Percentiles rank a stretch among this genome's conserved stretches.
phyloP scores from a whole-genome alignment of 768 basidiomycete genomes.

The Lentinula boryana region DNA sequence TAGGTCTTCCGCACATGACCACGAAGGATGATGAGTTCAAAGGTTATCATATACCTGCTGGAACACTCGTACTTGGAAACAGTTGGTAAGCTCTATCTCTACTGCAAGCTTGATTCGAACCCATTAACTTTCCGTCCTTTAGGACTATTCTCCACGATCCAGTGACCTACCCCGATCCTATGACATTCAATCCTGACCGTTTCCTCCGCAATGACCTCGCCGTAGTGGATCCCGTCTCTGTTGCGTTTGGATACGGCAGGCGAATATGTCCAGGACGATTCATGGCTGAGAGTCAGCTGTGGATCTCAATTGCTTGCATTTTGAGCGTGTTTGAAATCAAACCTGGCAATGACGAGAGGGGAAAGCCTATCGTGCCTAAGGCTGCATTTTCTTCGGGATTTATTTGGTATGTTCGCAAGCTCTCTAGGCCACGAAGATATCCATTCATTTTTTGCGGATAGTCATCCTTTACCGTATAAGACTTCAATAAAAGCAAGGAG shows the following conservation, averaged over 20 bases:
- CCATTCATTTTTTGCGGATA: slow-evolving; percentile 6
- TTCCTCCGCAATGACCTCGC: slow-evolving; percentile 24
- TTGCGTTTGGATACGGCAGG: slow-evolving; percentile 37
- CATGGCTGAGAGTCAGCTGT: slow-evolving; percentile 38
- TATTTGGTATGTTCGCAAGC: slow-evolving; percentile 28
- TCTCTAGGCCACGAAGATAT: not conserved
- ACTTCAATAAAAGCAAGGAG: slow-evolving; percentile 26
- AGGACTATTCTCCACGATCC: slow-evolving; percentile 52
- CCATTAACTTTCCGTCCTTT: not conserved
- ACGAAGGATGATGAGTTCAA: slow-evolving; percentile 37
- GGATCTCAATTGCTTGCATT: slow-evolving; percentile 39
- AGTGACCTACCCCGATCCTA: slow-evolving; percentile 36
- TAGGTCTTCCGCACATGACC: slow-evolving; percentile 31
- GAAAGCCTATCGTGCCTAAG: slow-evolving; percentile 21
- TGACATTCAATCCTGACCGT: slow-evolving; percentile 43
- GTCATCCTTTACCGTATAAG: slow-evolving; percentile 28
- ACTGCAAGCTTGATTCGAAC: not conserved
- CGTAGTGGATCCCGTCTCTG: slow-evolving; percentile 25
- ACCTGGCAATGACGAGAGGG: slow-evolving; percentile 29
- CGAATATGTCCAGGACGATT: slow-evolving; percentile 44
- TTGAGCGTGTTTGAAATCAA: slow-evolving; percentile 34
- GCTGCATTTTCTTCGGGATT: slow-evolving; percentile 35
- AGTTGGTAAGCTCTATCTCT: slow-evolving; percentile 24
- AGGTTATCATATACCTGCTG: slow-evolving; percentile 38
- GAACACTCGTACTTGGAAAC: slow-evolving; percentile 36